phyloP scores from a whole-genome alignment of 768 basidiomycete genomes.

The Serendipita sp. region DNA sequence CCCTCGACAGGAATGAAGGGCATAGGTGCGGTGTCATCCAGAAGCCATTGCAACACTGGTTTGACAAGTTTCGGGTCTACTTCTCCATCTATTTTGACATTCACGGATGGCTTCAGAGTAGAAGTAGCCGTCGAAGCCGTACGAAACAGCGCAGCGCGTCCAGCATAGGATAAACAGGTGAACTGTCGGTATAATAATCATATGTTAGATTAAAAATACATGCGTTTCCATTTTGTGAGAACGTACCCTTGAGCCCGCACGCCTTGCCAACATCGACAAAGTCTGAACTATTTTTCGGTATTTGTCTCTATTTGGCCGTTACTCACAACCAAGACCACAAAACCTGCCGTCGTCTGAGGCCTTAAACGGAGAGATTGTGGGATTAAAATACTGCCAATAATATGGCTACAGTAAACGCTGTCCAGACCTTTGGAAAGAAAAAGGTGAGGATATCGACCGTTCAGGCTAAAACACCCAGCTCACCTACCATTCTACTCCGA shows the following conservation, averaged over 20 bases:
- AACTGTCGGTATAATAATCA: background rate
- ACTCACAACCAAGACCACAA: background rate
- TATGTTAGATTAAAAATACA: background rate
- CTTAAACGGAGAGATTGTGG: background rate
- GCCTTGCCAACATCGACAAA: background rate
- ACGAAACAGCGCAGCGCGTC: background rate
- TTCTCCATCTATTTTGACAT: background rate
- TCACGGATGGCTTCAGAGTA: background rate
- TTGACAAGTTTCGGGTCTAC: background rate
- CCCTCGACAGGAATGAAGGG: conserved; percentile 5
- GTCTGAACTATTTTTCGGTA: background rate
- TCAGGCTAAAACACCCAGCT: background rate
- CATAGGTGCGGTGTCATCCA: background rate
- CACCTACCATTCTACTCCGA: background rate
- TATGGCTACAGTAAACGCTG: conserved; percentile 48
- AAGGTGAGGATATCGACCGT: conserved; percentile 41
- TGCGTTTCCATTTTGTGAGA: background rate
- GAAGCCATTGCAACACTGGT: background rate
- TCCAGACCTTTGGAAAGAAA: conserved; percentile 99
- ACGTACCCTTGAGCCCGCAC: background rate
- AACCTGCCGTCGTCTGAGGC: background rate
- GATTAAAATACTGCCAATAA: background rate
- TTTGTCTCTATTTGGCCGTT: background rate
- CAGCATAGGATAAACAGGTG: background rate
- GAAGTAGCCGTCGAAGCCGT: background rate